phyloP scores from a whole-genome alignment of 169 alveolate species.

The Plasmodium gallinaceum region DNA sequence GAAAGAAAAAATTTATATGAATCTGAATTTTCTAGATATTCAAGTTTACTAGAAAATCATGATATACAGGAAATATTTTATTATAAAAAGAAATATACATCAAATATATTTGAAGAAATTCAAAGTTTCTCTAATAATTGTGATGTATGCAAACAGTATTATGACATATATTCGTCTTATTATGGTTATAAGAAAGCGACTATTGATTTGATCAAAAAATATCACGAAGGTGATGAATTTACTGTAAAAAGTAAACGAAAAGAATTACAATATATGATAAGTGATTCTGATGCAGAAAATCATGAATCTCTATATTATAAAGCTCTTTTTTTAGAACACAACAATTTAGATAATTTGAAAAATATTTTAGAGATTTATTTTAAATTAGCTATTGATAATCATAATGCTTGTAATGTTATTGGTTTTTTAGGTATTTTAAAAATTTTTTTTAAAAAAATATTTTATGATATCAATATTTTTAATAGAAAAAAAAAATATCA shows the following conservation, averaged over 20 bases:
- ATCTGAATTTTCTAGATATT: slow-evolving; percentile 41
- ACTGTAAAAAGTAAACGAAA: slow-evolving; percentile 72
- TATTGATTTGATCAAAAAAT: slow-evolving; percentile 49
- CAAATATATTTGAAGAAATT: slow-evolving; percentile 61
- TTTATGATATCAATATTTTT: slow-evolving; percentile 29
- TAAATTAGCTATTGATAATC: slow-evolving; percentile 56
- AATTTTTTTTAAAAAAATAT: slow-evolving; percentile 61
- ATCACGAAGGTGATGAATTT: slow-evolving; percentile 63
- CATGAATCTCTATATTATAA: slow-evolving; percentile 63
- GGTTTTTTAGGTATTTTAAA: slow-evolving; percentile 59
- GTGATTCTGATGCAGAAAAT: slow-evolving; percentile 36
- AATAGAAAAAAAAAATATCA: not conserved
- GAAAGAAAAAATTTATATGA: slow-evolving; percentile 16
- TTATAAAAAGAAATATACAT: slow-evolving; percentile 54
- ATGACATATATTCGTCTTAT: slow-evolving; percentile 72
- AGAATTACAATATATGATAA: slow-evolving; percentile 43
- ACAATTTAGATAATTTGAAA: slow-evolving; percentile 53
- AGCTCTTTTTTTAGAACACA: slow-evolving; percentile 45
- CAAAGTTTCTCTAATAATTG: slow-evolving; percentile 71
- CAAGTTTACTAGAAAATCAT: slow-evolving; percentile 37
- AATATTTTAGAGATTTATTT: slow-evolving; percentile 60
- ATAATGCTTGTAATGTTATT: slow-evolving; percentile 64
- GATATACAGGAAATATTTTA: slow-evolving; percentile 63
- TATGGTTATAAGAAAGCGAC: slow-evolving; percentile 66
- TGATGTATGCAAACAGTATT: slow-evolving; percentile 71